Evolutionary conservation across 441 rosid species (phyloP), one percentile per base, ranked within the genome.

Genomic region (Viola pubescens): DNA sequence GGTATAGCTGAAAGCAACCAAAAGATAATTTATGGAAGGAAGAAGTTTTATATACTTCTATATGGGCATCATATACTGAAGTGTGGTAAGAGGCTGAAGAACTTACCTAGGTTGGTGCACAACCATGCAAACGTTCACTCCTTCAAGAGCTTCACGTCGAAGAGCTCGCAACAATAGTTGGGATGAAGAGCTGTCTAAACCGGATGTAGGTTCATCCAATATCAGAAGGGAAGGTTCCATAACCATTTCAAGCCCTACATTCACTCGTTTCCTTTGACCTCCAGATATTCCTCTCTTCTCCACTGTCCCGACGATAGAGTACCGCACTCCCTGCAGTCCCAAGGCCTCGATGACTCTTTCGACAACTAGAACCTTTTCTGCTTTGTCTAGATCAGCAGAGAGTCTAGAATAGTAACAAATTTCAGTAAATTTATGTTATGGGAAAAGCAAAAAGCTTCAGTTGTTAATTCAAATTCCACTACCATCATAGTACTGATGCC

Each of bases 201-300:
- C 99, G 43, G 99, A 88, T 37, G 99, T 94, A n/a, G 99, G 96
- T 67, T 94, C 99, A 67, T 90, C 99, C 59, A 94, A 81, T 66
- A 94, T 90, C 54, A 94, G 78, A 60, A 94, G 85, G 56, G 99
- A 94, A 81, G 99, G 99, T 63, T 94, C 97, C 99, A 94, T 90
- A 48, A 94, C 99, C 99, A 94, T 94, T 76, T 94, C 99, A 63
- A 94, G 84, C 63, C 99, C 99, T 7, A 94, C 99, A 60, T 94
- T 94, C 52, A 90, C 97, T 58, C 99, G 75, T 77, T 94, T 94
- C 72, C 91, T 83, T 70, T 94, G 99, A 49, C 99, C 99, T 56
- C 99, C 99, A 38, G 99, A 94, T 58, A 94, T 94, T 75, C 97
- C 97, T 70, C 97, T 76, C 74, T 83, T 87, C 75, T 87, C 98